Evolutionary conservation across 208 protist genomes (phyloP).

Genomic region (Leptomonas seymouri): DNA sequence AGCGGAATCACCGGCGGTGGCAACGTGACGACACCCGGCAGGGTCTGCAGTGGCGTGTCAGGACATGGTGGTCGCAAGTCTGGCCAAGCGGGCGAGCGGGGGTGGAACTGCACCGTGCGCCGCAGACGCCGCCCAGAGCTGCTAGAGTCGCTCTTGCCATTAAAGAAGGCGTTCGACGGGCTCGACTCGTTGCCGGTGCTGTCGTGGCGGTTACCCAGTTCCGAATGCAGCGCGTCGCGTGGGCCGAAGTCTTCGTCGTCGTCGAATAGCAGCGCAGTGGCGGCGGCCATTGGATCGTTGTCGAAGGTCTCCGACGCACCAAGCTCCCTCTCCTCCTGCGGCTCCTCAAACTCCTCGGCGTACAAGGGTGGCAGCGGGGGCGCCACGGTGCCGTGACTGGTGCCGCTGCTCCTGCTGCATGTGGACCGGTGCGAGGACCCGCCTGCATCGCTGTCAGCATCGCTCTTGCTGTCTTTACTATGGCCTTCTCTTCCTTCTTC

Average conservation of each 20-base stretch:
- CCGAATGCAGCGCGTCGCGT: conserved; percentile 11
- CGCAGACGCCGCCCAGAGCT: conserved; percentile 11
- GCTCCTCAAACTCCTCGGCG: conserved; percentile 63
- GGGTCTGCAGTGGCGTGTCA: background rate
- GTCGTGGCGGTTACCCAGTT: conserved; percentile 19
- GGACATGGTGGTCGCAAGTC: background rate
- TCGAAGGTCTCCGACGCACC: conserved; percentile 12
- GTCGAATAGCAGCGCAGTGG: conserved; percentile 30
- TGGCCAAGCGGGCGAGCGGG: background rate
- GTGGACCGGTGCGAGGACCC: background rate
- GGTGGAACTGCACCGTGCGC: conserved; percentile 3
- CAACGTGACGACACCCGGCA: conserved; percentile 5
- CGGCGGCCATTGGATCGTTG: conserved; percentile 24
- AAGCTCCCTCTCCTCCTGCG: conserved; percentile 31
- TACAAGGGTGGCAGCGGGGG: conserved; percentile 45
- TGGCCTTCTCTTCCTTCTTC: background rate
- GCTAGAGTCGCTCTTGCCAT: conserved; percentile 15
- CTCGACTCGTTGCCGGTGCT: conserved; percentile 15
- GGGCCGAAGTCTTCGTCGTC: conserved; percentile 28
- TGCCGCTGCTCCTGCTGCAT: conserved; percentile 5
- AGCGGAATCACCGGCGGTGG: conserved; percentile 1
- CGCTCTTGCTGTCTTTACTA: conserved; percentile 4
- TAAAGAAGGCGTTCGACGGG: conserved; percentile 17
- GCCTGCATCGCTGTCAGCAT: background rate
- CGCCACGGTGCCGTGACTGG: conserved; percentile 7